Conservation (phyloP, 345 rosid genomes). For the sweet orange (Citrus sinensis) region DVS_A1.0 CM039168.1:1353501-1354000, state of each 20-base stretch:
- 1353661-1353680: slow-evolving; percentile 84
- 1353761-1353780: not conserved
- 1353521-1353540: slow-evolving; percentile 83
- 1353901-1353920: slow-evolving; percentile 66
- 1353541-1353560: slow-evolving; percentile 29
- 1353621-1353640: slow-evolving; percentile 56
- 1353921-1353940: slow-evolving; percentile 68
- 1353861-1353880: slow-evolving; percentile 89
- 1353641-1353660: slow-evolving; percentile 79
- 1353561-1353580: slow-evolving; percentile 49
- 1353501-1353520: slow-evolving; percentile 46
- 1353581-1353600: slow-evolving; percentile 75
- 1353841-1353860: slow-evolving; percentile 81
- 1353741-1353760: not conserved
- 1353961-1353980: slow-evolving; percentile 61
- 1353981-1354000: slow-evolving; percentile 56
- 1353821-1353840: slow-evolving; percentile 4
- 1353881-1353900: slow-evolving; percentile 69
- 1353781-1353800: not conserved
- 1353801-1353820: not conserved
- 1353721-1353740: not conserved
- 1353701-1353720: not conserved
- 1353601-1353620: slow-evolving; percentile 88
- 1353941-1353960: slow-evolving; percentile 67
- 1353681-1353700: not conserved